A percentile compares a stretch with the other conserved stretches of the same genome.
These are phyloP conservation scores for Coleophoma crateriformis DNA, from an alignment of 2,329 filamentous ascomycete genomes.

Conservation along the genomic window DNA sequence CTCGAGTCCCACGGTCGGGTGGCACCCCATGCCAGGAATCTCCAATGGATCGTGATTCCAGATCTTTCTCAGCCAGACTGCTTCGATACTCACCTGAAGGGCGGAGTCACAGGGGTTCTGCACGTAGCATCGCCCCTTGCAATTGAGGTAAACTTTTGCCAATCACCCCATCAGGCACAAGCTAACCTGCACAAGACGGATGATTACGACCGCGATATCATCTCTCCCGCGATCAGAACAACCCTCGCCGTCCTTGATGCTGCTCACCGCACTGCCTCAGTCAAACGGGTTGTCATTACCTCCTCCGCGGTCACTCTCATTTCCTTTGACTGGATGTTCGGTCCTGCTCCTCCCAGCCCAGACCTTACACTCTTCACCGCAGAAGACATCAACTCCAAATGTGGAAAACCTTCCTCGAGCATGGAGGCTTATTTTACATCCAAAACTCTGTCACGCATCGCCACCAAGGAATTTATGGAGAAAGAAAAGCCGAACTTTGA, in stretches of 20 bases:
- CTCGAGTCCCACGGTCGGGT: slow-evolving; percentile 6
- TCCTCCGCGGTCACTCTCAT: slow-evolving; percentile 20
- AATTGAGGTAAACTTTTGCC: slow-evolving; percentile 2
- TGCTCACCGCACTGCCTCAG: slow-evolving; percentile 9
- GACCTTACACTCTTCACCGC: slow-evolving; percentile 12
- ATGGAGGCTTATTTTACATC: slow-evolving; percentile 24
- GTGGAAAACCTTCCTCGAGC: slow-evolving; percentile 2
- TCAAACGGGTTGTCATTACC: slow-evolving; percentile 18
- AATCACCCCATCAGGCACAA: background rate
- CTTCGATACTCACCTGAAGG: slow-evolving; percentile 1
- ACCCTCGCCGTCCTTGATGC: slow-evolving; percentile 13
- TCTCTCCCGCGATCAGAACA: slow-evolving; percentile 12
- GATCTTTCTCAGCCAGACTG: slow-evolving; percentile 1
- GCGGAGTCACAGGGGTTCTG: slow-evolving; percentile 3
- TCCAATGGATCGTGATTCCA: slow-evolving; percentile 4
- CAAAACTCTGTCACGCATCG: slow-evolving; percentile 18
- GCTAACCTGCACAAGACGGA: slow-evolving; percentile 6
- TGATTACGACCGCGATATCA: slow-evolving; percentile 14
- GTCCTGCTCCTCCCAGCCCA: slow-evolving; percentile 4
- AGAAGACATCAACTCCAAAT: slow-evolving; percentile 8
- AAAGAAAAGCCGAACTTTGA: slow-evolving; percentile 7
- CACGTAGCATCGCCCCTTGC: slow-evolving; percentile 5
- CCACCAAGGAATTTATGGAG: slow-evolving; percentile 15
- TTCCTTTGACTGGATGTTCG: slow-evolving; percentile 9
- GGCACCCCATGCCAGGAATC: slow-evolving; percentile 23